Evolutionary conservation across 768 basidiomycete species (phyloP).

Genomic region (Chlorophyllum brunneum): DNA sequence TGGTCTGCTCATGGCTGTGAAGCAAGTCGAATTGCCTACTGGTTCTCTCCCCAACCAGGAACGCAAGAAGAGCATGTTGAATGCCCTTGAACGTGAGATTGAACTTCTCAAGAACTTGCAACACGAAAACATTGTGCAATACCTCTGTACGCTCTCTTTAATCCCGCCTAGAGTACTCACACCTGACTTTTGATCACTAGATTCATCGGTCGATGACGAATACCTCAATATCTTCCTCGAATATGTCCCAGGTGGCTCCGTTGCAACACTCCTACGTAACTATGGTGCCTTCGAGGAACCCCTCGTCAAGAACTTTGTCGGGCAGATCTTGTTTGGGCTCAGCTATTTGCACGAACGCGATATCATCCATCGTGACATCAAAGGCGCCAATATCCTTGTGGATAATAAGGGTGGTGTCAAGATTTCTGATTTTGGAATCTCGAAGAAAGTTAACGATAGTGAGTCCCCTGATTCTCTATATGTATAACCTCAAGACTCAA

Average conservation of each 20-base stretch:
- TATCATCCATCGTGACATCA: constrained; percentile 98
- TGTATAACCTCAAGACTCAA: neutral
- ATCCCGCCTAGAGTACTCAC: neutral
- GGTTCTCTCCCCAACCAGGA: constrained; percentile 85
- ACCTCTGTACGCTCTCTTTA: constrained; percentile 67
- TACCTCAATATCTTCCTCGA: constrained; percentile 95
- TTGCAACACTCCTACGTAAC: constrained; percentile 81
- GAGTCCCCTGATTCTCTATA: constrained; percentile 30
- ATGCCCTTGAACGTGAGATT: constrained; percentile 89
- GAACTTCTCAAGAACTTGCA: constrained; percentile 89
- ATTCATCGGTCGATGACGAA: constrained; percentile 89
- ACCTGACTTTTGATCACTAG: constrained; percentile 34
- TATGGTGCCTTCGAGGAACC: constrained; percentile 95
- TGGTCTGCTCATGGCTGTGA: constrained; percentile 94
- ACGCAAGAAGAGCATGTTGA: constrained; percentile 90
- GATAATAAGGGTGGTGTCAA: constrained; percentile 98
- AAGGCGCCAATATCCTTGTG: constrained; percentile 96
- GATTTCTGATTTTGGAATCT: constrained; percentile 95
- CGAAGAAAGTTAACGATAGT: constrained; percentile 97
- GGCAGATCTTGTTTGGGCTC: constrained; percentile 86
- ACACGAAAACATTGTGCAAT: constrained; percentile 97
- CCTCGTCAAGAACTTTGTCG: constrained; percentile 87
- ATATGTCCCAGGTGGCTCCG: constrained; percentile 94
- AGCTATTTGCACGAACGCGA: constrained; percentile 90
- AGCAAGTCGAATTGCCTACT: constrained; percentile 91